Evolutionary conservation across 139 green algal genomes (phyloP).

Genomic region (Chlamydomonas sphaeroides): DNA sequence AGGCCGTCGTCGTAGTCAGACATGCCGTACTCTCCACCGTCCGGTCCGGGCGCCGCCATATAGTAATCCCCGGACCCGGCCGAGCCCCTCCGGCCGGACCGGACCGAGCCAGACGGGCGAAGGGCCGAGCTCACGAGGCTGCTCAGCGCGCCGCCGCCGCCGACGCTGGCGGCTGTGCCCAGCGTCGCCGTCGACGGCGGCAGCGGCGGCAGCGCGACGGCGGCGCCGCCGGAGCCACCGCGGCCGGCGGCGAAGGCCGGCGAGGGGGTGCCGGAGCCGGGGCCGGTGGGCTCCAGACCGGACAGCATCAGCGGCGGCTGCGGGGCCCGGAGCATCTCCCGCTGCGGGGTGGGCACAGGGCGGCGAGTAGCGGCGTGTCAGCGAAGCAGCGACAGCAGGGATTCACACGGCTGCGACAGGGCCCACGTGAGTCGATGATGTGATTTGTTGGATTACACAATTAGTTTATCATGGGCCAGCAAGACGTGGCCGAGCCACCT

Average conservation of each 20-base stretch:
- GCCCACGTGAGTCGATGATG: no score
- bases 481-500: neutral
- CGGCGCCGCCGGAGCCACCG: no score
- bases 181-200: neutral
- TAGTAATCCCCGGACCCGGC: neutral
- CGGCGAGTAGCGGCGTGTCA: no score
- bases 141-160: neutral
- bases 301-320: constrained; percentile 11
- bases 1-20: no score
- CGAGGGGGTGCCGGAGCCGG: neutral
- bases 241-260: neutral
- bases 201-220: neutral
- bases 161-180: neutral
- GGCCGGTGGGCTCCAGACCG: neutral
- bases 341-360: neutral
- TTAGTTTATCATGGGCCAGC: neutral
- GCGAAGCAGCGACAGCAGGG: neutral
- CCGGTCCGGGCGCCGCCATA: neutral
- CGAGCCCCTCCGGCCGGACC: no score
- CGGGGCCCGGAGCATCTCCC: neutral
- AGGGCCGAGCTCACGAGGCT: constrained; percentile 1
- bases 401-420: neutral
- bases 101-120: neutral
- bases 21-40: no score
- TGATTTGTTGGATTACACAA: no score